These are phyloP conservation scores for Phytopythium cucurbitacearum DNA, from an alignment of 352 stramenopile genomes.

Conservation along the genomic window DNA sequence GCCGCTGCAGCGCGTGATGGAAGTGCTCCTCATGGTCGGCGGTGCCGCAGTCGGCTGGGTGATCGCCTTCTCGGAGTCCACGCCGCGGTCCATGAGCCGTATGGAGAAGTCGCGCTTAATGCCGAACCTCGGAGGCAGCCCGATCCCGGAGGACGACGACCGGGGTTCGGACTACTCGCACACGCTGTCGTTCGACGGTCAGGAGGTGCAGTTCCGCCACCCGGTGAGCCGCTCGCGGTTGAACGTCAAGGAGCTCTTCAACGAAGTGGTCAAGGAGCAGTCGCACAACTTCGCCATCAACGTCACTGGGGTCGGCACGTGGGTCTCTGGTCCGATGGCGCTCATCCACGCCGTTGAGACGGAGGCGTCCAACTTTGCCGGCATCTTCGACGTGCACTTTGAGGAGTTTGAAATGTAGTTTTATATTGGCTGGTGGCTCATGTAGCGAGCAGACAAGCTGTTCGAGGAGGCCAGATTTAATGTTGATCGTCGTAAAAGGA, in stretches of 20 bases:
- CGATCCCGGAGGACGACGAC: constrained; percentile 32
- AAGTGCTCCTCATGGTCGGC: constrained; percentile 65
- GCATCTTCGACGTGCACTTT: constrained; percentile 87
- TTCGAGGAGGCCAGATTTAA: neutral
- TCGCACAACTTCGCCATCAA: constrained; percentile 82
- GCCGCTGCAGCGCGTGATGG: constrained; percentile 77
- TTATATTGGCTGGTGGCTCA: constrained; percentile 3
- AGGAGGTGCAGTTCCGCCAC: constrained; percentile 76
- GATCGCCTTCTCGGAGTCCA: constrained; percentile 60
- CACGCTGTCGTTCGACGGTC: constrained; percentile 72
- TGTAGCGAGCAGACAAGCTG: neutral
- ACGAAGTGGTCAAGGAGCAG: constrained; percentile 79
- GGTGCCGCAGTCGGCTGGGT: constrained; percentile 56
- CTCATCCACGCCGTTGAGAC: constrained; percentile 76
- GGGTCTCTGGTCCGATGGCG: constrained; percentile 79
- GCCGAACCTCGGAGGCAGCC: constrained; percentile 23
- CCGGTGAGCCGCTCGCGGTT: constrained; percentile 59
- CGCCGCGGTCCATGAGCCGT: constrained; percentile 67
- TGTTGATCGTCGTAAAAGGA: neutral
- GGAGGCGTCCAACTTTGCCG: constrained; percentile 68
- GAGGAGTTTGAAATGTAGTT: constrained; percentile 88
- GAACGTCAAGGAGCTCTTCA: constrained; percentile 76
- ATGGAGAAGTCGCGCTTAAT: constrained; percentile 75
- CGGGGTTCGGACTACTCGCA: constrained; percentile 61
- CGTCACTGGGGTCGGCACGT: constrained; percentile 75